Evolutionary conservation across 2,329 filamentous ascomycete species (phyloP), one percentile per base, ranked within the genome.

Genomic region (Fusarium citri): DNA sequence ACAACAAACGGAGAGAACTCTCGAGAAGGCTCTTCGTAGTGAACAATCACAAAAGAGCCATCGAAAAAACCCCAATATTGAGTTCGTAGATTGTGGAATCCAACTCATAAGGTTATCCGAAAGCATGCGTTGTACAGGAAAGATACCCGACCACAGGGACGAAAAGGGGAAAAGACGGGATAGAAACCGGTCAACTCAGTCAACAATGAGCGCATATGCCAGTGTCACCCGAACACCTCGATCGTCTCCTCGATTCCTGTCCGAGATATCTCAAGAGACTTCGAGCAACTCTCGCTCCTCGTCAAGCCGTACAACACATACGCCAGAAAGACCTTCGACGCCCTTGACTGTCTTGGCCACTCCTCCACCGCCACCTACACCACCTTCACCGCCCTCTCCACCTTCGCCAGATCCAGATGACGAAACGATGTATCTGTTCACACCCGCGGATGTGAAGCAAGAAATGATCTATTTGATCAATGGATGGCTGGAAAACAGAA

Each of bases 321-420:
- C 34, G 6, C 42, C 58, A 1, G 22, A 14, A 2, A 26, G 1
- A 11, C 45, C 22, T 9, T 14, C 8, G 22, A 14, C 8, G 8
- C 4, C 7, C n/a, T 18, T 3, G 4, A 45, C 9, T 1, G 1
- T 10, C 16, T 15, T 14, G 18, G 23, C 7, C 1, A 12, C 16
- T 5, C 3, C n/a, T 15, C 18, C 9, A 5, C 20, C 18, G 8
- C 16, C 1, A 12, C 16, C 31, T 8, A 9, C 8, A 16, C 30
- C 30, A 31, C 30, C 30, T 3, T 34, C 31, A 18, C 31, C 31
- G 4, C 31, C 30, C 8, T 8, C 30, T 6, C 30, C 30, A 5
- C 31, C 31, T 34, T 34, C 31, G 16, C 31, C 31, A 18, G 31
- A 34, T 34, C 8, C 16, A 34, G 31, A 18, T 34, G 31, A 18